A percentile compares a stretch with the other conserved stretches of the same genome.
phyloP scores from a whole-genome alignment of 73 alveolate species.

The Stentor coeruleus region DNA sequence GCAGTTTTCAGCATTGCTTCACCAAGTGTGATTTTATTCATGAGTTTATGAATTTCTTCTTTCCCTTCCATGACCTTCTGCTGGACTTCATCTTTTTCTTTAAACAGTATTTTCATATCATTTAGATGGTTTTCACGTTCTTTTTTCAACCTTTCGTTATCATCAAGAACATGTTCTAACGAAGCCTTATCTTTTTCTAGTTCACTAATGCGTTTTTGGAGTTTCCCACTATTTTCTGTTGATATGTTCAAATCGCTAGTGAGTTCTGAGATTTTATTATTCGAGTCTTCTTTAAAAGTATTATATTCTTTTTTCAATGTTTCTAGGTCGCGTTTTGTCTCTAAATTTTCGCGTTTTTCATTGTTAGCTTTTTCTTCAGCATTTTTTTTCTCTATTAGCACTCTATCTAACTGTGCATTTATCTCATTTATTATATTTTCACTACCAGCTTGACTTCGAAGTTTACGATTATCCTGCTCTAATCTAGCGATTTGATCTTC shows the following conservation, averaged over 20 bases:
- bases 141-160: neutral
- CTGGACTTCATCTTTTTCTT: slow-evolving; percentile 16
- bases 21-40: neutral
- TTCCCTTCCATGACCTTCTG: slow-evolving; percentile 7
- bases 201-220: neutral
- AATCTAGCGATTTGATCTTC: slow-evolving; percentile 14
- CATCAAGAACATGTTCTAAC: neutral
- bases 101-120: slow-evolving; percentile 7
- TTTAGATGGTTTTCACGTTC: neutral
- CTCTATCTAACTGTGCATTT: neutral
- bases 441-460: neutral
- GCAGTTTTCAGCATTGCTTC: neutral
- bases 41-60: slow-evolving; percentile 2
- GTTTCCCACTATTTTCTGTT: neutral
- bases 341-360: neutral
- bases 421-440: neutral
- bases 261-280: neutral
- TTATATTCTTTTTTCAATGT: neutral
- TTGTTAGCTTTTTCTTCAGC: neutral
- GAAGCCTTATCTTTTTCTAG: slow-evolving; percentile 13
- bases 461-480: neutral
- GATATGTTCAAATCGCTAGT: neutral
- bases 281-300: neutral
- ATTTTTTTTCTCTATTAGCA: neutral
- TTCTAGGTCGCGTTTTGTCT: neutral